These are phyloP conservation scores for Plasmopara muralis DNA, from an alignment of 352 stramenopile genomes.

Conservation along the genomic window DNA sequence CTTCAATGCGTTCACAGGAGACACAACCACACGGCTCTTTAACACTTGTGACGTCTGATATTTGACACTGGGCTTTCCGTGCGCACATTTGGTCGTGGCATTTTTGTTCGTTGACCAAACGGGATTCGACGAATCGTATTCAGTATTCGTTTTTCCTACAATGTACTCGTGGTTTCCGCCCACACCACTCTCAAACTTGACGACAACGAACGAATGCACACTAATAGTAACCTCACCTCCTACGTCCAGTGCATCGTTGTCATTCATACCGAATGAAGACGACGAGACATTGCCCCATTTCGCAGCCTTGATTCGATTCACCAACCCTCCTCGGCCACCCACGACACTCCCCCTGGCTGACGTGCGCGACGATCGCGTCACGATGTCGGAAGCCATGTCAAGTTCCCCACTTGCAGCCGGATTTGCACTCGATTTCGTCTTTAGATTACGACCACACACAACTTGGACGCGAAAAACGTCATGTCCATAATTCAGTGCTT, in stretches of 20 bases:
- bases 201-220: conserved; percentile 64
- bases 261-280: conserved; percentile 22
- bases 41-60: conserved; percentile 45
- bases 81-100: conserved; percentile 42
- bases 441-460: conserved; percentile 50
- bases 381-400: conserved; percentile 20
- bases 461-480: conserved; percentile 77
- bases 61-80: conserved; percentile 60
- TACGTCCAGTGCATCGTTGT: conserved; percentile 14
- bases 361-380: conserved; percentile 20
- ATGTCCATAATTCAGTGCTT: conserved; percentile 71
- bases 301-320: conserved; percentile 63
- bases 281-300: conserved; percentile 41
- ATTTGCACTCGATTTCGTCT: conserved; percentile 9
- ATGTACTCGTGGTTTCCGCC: conserved; percentile 45
- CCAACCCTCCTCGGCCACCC: conserved; percentile 37
- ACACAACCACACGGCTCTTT: conserved; percentile 56
- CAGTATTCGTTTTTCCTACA: conserved; percentile 80
- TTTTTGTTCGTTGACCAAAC: conserved; percentile 73
- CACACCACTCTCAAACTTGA: conserved; percentile 56
- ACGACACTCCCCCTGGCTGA: conserved; percentile 40
- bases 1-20: conserved; percentile 59
- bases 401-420: conserved; percentile 4
- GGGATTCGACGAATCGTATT: conserved; percentile 65
- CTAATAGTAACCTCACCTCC: conserved; percentile 14